Evolutionary conservation across 2,329 filamentous ascomycete species (phyloP).

Genomic region (Scedosporium boydii): DNA sequence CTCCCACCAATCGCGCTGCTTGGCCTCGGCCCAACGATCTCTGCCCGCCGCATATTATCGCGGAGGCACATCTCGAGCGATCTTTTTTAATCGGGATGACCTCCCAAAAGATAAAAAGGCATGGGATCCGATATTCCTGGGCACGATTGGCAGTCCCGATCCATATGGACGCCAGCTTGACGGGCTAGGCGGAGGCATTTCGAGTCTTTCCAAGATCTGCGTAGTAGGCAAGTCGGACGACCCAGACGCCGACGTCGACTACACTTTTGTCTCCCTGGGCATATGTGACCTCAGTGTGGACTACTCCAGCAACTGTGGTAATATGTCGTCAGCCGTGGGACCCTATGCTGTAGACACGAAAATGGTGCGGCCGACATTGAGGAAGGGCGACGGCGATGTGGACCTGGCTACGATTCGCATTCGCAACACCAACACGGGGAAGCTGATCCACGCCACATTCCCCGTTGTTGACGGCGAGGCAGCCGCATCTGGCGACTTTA

Average conservation of each 20-base stretch:
- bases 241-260: constrained; percentile 50
- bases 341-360: constrained; percentile 52
- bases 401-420: constrained; percentile 43
- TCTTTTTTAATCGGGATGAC: constrained; percentile 35
- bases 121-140: constrained; percentile 42
- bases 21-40: neutral
- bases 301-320: constrained; percentile 64
- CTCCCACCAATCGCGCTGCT: neutral
- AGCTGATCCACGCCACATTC: constrained; percentile 51
- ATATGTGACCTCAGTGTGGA: constrained; percentile 53
- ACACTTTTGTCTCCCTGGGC: constrained; percentile 62
- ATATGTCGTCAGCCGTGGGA: constrained; percentile 59
- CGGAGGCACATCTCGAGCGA: constrained; percentile 59
- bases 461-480: constrained; percentile 37
- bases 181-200: constrained; percentile 60
- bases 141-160: constrained; percentile 57
- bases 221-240: constrained; percentile 44
- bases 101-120: constrained; percentile 22
- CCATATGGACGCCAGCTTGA: constrained; percentile 60
- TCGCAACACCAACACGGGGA: constrained; percentile 62
- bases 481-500: constrained; percentile 41
- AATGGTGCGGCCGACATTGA: constrained; percentile 23
- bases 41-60: constrained; percentile 22
- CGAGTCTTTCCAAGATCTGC: constrained; percentile 62
- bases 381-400: constrained; percentile 7